phyloP scores from a whole-genome alignment of 768 basidiomycete species.

The Leccinum disarticulatum region DNA sequence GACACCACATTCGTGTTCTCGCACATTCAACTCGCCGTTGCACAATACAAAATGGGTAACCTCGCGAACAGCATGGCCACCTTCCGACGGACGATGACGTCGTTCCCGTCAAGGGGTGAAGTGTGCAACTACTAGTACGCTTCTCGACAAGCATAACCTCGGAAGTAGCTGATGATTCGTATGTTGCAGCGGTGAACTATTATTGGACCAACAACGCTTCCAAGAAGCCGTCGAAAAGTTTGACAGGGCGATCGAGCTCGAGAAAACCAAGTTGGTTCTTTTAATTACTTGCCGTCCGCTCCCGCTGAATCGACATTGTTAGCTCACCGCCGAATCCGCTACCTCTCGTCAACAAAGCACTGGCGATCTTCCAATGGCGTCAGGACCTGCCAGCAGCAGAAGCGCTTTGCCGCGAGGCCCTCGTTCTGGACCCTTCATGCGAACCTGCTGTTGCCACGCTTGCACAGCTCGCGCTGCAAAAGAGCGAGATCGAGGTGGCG shows the following conservation, averaged over 20 bases:
- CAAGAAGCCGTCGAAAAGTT: slow-evolving; percentile 90
- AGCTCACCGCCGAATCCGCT: slow-evolving; percentile 76
- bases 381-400: slow-evolving; percentile 85
- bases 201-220: slow-evolving; percentile 89
- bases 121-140: slow-evolving; percentile 93
- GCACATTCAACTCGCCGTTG: slow-evolving; percentile 96
- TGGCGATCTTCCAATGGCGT: slow-evolving; percentile 94
- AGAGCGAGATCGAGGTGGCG: slow-evolving; percentile 84
- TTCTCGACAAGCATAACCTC: neutral
- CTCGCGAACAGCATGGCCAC: slow-evolving; percentile 83
- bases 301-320: slow-evolving; percentile 8
- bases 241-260: slow-evolving; percentile 86
- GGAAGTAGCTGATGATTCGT: neutral
- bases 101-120: slow-evolving; percentile 86
- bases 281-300: neutral
- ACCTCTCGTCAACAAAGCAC: slow-evolving; percentile 96
- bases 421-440: slow-evolving; percentile 87
- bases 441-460: slow-evolving; percentile 96
- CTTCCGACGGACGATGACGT: slow-evolving; percentile 80
- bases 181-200: slow-evolving; percentile 76
- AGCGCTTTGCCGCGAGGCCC: slow-evolving; percentile 81
- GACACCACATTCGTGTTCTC: slow-evolving; percentile 92
- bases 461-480: slow-evolving; percentile 90
- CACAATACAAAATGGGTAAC: slow-evolving; percentile 88
- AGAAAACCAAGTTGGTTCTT: slow-evolving; percentile 62